Evolutionary conservation across 176 grass and related monocot species (phyloP), one percentile per base, ranked within the genome.

Genomic region (bread wheat (Triticum aestivum)): DNA sequence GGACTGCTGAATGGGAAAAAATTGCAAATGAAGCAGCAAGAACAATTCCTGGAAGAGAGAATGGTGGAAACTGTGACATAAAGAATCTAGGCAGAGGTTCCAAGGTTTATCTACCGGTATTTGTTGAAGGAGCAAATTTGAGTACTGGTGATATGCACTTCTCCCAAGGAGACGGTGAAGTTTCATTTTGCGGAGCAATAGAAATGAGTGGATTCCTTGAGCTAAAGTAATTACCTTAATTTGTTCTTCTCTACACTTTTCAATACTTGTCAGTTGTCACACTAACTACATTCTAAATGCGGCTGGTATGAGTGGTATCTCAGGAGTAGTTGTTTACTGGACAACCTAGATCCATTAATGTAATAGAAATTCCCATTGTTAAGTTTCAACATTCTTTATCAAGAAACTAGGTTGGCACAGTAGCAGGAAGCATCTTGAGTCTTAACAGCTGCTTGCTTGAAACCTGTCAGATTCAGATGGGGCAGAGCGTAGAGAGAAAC

Each of bases 161-260:
- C 76, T 96, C 93, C 51, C 96, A 98, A 80, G 96, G 91, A 3
- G 90, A 98, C 27, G 96, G 93, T 23, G 96, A 98, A 89, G 78
- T 98, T 45, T 94, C 93, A 39, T 95, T 98, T 72, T 98, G 96
- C 69, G 96, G 96, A 86, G 93, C 96, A 73, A 98, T 98, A 76
- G 93, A 98, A 86, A 98, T 98, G 96, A 98, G 96, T 82, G 96
- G 96, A 80, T 98, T 95, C 85, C 86, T 98, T 76, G 91, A 98
- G 79, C 93, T 98, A 11, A 95, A 98, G 96, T 94, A 98, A 94
- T 81, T 83, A 3, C 27, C 71, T 54, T 54, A 54, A 54, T 58
- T 72, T 70, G 9, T 78, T 65, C 41, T 83, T 86, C 18, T 81
- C 68, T 49, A 68, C n/a, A 13, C 17, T 78, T 80, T 33, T 80